Base-by-base conservation (phyloP, 2,329 filamentous ascomycete genomes). In the Ascochyta koolunga region DNA sequence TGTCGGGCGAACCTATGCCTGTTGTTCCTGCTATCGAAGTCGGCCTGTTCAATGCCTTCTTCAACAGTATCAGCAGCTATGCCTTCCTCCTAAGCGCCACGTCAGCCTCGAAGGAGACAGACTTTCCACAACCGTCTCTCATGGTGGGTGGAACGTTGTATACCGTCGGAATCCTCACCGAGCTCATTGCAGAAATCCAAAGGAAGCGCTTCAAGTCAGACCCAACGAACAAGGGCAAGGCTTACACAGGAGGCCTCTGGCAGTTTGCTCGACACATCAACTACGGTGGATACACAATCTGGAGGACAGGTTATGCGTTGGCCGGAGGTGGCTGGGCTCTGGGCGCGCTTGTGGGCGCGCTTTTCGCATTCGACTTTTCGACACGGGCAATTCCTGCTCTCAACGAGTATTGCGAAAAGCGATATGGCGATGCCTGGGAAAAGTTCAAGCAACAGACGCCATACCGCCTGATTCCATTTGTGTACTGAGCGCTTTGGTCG, bases 101-200 rank as follows among this genome's bases (percentile, higher is more conserved):
- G 0, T 83, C 80, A 22, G 77, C 78, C 2, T 77, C 74, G 16
- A 69, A 69, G 37, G 71, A 78, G 32, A 62, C 59, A 3, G 59
- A 49, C 1, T 80, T 80, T 50, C 76, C 71, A 15, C 79, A 75
- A 56, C 55, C 66, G 10, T 58, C 66, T 5, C 67, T 84, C 19
- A 69, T 83, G 16, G 67, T 83, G 11, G 85, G 85, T 8, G 65
- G 76, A 1, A 66, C 70, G 0, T 59, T 85, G 39, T 88, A 83
- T 65, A 66, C 73, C 4, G 60, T 77, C 4, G 85, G 85, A 9
- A 76, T 87, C 25, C 51, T 76, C 4, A 74, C 82, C 4, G 86
- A 89, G 71, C 78, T 81, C 5, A 61, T 80, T 3, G 76, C 83
- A 0, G 86, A 89, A 72, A 64, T 80, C 24, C 86, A 88, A 70